Conservation (phyloP, 495 filamentous ascomycete species). For the Penicillium maclennaniae region DNA sequence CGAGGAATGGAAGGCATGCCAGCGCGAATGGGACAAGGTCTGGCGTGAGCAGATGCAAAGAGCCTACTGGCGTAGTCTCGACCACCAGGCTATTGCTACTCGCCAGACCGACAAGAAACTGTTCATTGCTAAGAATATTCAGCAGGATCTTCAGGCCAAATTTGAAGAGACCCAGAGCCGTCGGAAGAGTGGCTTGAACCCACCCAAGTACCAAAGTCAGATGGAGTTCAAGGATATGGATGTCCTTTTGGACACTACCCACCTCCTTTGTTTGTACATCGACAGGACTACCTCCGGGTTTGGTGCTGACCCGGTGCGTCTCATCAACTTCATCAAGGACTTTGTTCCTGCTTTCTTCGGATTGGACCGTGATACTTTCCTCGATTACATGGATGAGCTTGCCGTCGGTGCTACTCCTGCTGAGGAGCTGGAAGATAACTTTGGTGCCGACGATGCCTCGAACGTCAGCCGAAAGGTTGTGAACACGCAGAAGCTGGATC, state of each 20-base stretch:
- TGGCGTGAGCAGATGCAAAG: conserved; percentile 92
- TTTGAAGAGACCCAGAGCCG: conserved; percentile 77
- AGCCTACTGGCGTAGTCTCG: conserved; percentile 91
- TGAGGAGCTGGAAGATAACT: conserved; percentile 64
- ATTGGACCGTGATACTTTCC: conserved; percentile 69
- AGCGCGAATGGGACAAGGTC: conserved; percentile 98
- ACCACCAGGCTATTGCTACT: conserved; percentile 86
- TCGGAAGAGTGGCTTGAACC: conserved; percentile 54
- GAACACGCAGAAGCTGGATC: conserved; percentile 70
- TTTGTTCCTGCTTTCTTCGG: conserved; percentile 90
- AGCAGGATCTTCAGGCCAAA: conserved; percentile 79
- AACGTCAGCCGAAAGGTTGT: conserved; percentile 53
- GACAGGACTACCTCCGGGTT: conserved; percentile 64
- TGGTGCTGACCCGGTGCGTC: conserved; percentile 66
- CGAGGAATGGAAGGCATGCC: conserved; percentile 93
- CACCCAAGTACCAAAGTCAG: conserved; percentile 66
- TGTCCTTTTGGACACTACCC: conserved; percentile 76
- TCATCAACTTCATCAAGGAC: conserved; percentile 78
- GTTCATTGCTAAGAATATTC: conserved; percentile 79
- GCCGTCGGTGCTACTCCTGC: conserved; percentile 55
- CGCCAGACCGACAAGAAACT: conserved; percentile 84
- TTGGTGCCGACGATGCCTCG: conserved; percentile 46
- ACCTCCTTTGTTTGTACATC: conserved; percentile 72
- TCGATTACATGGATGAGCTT: conserved; percentile 70
- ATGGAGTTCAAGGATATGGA: conserved; percentile 71